Conservation (phyloP, 345 rosid genomes). For the Salix dunnii region DNA sequence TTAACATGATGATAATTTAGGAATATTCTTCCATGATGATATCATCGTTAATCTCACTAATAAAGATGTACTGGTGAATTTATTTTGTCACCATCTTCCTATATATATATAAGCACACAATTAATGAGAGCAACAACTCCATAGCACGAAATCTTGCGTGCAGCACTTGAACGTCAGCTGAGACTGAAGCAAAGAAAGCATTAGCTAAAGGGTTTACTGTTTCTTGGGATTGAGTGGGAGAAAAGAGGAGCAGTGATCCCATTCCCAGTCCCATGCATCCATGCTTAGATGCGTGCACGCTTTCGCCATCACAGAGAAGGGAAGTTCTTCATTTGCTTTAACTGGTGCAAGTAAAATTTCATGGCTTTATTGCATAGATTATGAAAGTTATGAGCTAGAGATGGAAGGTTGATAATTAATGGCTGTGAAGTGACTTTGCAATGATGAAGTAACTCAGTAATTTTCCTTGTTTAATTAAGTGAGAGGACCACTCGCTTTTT, state of each 20-base stretch:
- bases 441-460: not conserved
- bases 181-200: conserved; percentile 1
- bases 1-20: no score
- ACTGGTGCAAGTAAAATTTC: not conserved
- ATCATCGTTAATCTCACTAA: no score
- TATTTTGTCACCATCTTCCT: no score
- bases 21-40: no score
- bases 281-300: conserved; percentile 10
- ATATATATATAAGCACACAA: no score
- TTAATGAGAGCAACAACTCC: not conserved
- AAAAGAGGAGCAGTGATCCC: not conserved
- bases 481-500: not conserved
- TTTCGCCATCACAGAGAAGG: not conserved
- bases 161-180: not conserved
- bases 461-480: not conserved
- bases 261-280: not conserved
- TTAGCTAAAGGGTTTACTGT: not conserved
- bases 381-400: not conserved
- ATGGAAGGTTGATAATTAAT: not conserved
- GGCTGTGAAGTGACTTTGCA: not conserved
- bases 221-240: not conserved
- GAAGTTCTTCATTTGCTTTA: not conserved
- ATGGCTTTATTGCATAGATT: not conserved
- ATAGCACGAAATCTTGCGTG: not conserved
- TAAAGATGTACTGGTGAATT: no score